These are phyloP conservation scores for Solioccasus polychromus DNA, from an alignment of 768 basidiomycete genomes.

Conservation along the genomic window DNA sequence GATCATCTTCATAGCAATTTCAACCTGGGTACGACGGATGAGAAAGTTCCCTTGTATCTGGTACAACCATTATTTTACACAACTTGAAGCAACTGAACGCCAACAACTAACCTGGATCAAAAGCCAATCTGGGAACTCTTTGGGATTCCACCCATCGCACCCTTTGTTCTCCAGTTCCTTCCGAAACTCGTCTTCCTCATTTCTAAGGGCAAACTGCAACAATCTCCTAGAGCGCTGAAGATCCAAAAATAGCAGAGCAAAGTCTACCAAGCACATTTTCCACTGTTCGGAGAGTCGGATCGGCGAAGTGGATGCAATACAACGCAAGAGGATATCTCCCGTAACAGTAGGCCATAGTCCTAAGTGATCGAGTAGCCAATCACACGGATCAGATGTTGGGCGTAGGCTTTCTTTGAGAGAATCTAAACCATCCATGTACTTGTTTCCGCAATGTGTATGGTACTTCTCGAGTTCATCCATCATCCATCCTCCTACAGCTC, in stretches of 20 bases:
- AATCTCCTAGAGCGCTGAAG: conserved; percentile 6
- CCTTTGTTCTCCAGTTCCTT: conserved; percentile 21
- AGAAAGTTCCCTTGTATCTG: conserved; percentile 40
- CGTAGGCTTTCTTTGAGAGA: conserved; percentile 4
- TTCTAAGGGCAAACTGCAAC: conserved; percentile 16
- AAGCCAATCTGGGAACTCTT: conserved; percentile 37
- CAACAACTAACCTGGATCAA: conserved; percentile 35
- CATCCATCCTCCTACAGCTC: no score
- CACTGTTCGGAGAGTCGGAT: conserved; percentile 20
- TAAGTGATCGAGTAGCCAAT: conserved; percentile 4
- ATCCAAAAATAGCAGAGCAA: conserved; percentile 28
- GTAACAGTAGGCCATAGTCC: conserved; percentile 33
- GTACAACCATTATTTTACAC: not conserved
- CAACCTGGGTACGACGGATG: conserved; percentile 26
- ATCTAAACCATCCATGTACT: not conserved
- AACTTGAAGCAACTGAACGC: not conserved
- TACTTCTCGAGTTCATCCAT: not conserved
- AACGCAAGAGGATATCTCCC: conserved; percentile 24
- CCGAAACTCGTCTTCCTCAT: conserved; percentile 28
- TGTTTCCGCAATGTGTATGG: not conserved
- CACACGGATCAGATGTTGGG: conserved; percentile 6
- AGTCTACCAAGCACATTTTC: conserved; percentile 23
- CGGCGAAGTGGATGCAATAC: conserved; percentile 12
- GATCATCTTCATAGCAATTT: not conserved
- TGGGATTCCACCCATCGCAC: conserved; percentile 12